Evolutionary conservation across 208 protist species (phyloP).

Genomic region (Trypanosoma brucei): DNA sequence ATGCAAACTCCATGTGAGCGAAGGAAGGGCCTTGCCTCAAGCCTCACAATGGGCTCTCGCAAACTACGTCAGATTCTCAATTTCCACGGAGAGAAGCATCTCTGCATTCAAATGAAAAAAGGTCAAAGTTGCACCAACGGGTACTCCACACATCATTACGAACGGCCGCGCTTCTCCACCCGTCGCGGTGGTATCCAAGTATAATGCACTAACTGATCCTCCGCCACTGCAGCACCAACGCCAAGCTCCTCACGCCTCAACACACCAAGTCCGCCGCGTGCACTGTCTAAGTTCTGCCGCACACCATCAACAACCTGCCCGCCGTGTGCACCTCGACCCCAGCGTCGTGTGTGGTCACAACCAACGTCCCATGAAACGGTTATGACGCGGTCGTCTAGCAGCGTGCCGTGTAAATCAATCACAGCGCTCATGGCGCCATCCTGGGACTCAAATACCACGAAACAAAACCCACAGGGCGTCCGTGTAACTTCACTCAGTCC

Average conservation of each 20-base stretch:
- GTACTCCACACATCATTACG: background rate
- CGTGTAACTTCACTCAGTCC: slow-evolving; percentile 93
- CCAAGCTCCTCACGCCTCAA: slow-evolving; percentile 67
- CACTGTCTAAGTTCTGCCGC: slow-evolving; percentile 87
- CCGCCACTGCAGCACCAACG: slow-evolving; percentile 35
- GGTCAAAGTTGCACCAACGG: background rate
- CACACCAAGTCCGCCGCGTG: slow-evolving; percentile 87
- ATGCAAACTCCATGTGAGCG: no score
- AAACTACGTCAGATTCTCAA: no score
- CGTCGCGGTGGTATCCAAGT: slow-evolving; percentile 54
- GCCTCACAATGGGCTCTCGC: no score
- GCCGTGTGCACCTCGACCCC: slow-evolving; percentile 80
- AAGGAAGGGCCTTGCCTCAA: no score
- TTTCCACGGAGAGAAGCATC: no score
- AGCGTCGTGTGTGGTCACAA: slow-evolving; percentile 66
- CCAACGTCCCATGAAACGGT: slow-evolving; percentile 87
- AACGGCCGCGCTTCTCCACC: slow-evolving; percentile 8
- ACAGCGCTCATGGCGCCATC: slow-evolving; percentile 90
- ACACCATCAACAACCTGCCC: slow-evolving; percentile 92
- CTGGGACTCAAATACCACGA: slow-evolving; percentile 95
- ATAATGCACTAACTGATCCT: slow-evolving; percentile 57
- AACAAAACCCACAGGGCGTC: slow-evolving; percentile 98
- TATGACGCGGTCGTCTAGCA: slow-evolving; percentile 80
- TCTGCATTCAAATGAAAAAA: background rate
- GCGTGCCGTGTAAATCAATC: slow-evolving; percentile 63